phyloP scores from a whole-genome alignment of 768 basidiomycete species.

The Mycena epipterygia region DNA sequence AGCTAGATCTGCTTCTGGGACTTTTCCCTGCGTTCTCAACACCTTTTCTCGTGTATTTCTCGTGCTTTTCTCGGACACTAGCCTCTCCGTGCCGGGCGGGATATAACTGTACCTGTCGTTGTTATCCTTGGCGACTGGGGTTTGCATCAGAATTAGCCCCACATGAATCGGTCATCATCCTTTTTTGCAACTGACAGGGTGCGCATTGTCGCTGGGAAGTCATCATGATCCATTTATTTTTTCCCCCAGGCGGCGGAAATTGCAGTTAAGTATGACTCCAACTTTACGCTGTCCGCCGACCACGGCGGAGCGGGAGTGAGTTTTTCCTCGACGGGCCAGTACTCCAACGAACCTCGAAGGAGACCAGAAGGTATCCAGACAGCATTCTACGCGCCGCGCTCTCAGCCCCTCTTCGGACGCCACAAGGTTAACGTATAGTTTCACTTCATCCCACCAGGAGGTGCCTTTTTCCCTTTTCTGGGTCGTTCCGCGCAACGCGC shows the following conservation, averaged over 20 bases:
- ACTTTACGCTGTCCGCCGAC: slow-evolving; percentile 31
- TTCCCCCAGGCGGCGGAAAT: not conserved
- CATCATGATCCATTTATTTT: slow-evolving; percentile 4
- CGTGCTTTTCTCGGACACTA: slow-evolving; percentile 1
- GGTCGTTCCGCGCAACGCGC: slow-evolving; percentile 17
- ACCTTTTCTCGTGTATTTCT: not conserved
- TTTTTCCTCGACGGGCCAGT: slow-evolving; percentile 19
- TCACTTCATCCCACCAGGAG: slow-evolving; percentile 26
- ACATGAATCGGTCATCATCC: slow-evolving; percentile 22
- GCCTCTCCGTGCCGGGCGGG: slow-evolving; percentile 28
- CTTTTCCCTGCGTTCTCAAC: not conserved
- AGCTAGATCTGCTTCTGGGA: not conserved
- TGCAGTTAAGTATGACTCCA: slow-evolving; percentile 23
- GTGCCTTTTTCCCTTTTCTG: slow-evolving; percentile 8
- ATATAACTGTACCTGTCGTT: too few species aligned
- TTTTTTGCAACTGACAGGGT: not conserved
- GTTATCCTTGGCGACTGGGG: slow-evolving; percentile 8
- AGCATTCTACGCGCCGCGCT: slow-evolving; percentile 6
- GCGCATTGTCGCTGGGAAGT: not conserved
- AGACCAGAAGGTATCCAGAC: slow-evolving; percentile 27
- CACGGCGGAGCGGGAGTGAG: slow-evolving; percentile 28
- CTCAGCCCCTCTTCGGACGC: slow-evolving; percentile 15
- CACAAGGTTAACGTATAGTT: slow-evolving; percentile 32
- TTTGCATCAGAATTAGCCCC: slow-evolving; percentile 5
- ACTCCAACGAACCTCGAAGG: slow-evolving; percentile 27